These are phyloP conservation scores for Tricholoma saponaceum DNA, from an alignment of 768 basidiomycete species.

Conservation along the genomic window DNA sequence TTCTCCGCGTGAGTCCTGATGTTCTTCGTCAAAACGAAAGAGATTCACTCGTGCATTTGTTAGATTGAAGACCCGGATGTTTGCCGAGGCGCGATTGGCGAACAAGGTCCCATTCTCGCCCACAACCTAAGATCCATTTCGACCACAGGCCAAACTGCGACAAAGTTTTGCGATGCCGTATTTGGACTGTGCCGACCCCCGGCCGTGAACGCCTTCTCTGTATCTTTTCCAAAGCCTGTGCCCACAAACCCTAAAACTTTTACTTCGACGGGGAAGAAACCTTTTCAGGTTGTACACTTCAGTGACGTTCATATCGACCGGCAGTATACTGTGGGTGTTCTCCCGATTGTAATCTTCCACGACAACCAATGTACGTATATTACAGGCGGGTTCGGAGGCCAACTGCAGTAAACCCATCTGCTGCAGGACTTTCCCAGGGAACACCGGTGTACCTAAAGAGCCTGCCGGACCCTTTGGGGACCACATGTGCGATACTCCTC, in stretches of 20 bases:
- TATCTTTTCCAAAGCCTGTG: constrained; percentile 41
- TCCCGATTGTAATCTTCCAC: background rate
- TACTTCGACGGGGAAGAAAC: constrained; percentile 32
- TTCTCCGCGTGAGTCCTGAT: constrained; percentile 27
- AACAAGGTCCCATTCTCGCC: constrained; percentile 56
- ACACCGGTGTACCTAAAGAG: constrained; percentile 28
- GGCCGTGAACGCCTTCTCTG: constrained; percentile 36
- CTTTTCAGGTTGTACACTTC: constrained; percentile 57
- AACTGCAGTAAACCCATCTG: constrained; percentile 63
- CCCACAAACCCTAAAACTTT: constrained; percentile 32
- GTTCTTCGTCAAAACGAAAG: background rate
- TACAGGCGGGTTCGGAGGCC: constrained; percentile 47
- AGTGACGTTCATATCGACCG: constrained; percentile 63
- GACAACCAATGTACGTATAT: background rate
- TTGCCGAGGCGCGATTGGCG: constrained; percentile 45
- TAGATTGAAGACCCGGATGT: constrained; percentile 56
- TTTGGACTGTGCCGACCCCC: constrained; percentile 52
- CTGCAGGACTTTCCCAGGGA: constrained; percentile 48
- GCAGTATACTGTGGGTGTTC: constrained; percentile 39
- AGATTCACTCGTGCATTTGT: background rate
- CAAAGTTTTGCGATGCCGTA: constrained; percentile 50
- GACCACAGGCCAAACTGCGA: constrained; percentile 41
- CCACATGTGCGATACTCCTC: constrained; percentile 50
- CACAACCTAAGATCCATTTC: constrained; percentile 50
- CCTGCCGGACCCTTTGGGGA: constrained; percentile 50